These are phyloP conservation scores for Fonsecaea pedrosoi DNA, from an alignment of 2,329 filamentous ascomycete species.

Conservation along the genomic window DNA sequence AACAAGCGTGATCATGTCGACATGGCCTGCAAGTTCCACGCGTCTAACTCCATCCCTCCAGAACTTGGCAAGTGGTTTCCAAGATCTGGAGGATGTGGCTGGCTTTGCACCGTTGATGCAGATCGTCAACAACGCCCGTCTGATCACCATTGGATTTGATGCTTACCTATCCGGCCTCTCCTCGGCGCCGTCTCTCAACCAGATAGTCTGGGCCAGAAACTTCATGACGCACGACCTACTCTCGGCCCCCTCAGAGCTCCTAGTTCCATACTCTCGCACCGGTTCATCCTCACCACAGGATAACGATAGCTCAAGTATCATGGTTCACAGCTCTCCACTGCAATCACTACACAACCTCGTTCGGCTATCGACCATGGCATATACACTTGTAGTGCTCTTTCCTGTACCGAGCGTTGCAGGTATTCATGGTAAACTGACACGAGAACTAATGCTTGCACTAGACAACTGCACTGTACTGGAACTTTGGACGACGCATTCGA, in stretches of 20 bases:
- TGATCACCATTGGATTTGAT: conserved; percentile 22
- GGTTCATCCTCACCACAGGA: not conserved
- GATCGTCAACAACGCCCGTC: conserved; percentile 7
- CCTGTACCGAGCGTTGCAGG: conserved; percentile 48
- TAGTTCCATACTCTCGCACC: not conserved
- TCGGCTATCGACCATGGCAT: conserved; percentile 47
- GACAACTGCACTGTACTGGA: conserved; percentile 33
- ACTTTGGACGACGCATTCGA: conserved; percentile 42
- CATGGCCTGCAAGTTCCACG: not conserved
- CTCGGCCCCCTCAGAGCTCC: not conserved
- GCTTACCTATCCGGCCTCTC: conserved; percentile 2
- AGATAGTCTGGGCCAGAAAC: conserved; percentile 23
- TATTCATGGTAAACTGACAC: conserved; percentile 43
- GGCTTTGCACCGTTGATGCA: conserved; percentile 6
- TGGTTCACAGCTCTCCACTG: not conserved
- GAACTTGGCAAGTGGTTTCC: conserved; percentile 9
- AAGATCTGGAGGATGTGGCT: not conserved
- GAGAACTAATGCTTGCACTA: conserved; percentile 42
- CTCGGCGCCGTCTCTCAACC: conserved; percentile 15
- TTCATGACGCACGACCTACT: conserved; percentile 22
- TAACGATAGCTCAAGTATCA: not conserved
- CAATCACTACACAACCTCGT: conserved; percentile 44
- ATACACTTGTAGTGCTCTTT: conserved; percentile 48
- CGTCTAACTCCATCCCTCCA: not conserved
- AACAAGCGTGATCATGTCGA: conserved; percentile 23